phyloP scores from a whole-genome alignment of 1,284 basidiomycete species.

The Sphaerobolus stellatus region DNA sequence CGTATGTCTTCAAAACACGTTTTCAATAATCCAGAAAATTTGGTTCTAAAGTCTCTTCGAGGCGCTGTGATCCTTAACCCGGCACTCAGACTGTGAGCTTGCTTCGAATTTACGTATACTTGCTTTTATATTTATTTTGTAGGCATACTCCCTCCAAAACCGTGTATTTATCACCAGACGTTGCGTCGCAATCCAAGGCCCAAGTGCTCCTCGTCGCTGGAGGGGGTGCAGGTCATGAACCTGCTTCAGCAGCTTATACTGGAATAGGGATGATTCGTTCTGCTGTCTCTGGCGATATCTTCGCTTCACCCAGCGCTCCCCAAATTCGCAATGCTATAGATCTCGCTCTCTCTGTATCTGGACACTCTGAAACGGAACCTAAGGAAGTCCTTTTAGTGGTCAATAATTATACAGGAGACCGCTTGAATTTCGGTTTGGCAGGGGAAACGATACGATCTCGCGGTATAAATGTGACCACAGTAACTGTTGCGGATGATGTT shows the following conservation, averaged over 20 bases:
- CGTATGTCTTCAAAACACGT: slow-evolving; percentile 44
- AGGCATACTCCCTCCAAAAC: slow-evolving; percentile 41
- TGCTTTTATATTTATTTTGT: not conserved
- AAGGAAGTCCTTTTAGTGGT: slow-evolving; percentile 41
- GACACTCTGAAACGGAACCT: slow-evolving; percentile 8
- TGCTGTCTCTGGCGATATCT: slow-evolving; percentile 64
- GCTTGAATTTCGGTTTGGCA: slow-evolving; percentile 70
- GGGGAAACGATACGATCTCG: slow-evolving; percentile 53
- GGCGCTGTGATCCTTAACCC: slow-evolving; percentile 56
- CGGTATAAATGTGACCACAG: slow-evolving; percentile 45
- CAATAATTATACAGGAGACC: slow-evolving; percentile 58
- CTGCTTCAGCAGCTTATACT: slow-evolving; percentile 60
- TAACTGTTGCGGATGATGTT: slow-evolving; percentile 70
- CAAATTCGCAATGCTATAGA: slow-evolving; percentile 56
- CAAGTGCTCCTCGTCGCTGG: slow-evolving; percentile 60
- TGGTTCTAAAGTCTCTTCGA: slow-evolving; percentile 55
- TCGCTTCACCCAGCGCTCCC: slow-evolving; percentile 62
- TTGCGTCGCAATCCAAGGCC: slow-evolving; percentile 31
- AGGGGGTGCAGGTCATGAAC: slow-evolving; percentile 71
- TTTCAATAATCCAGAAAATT: slow-evolving; percentile 46
- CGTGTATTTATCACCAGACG: slow-evolving; percentile 27
- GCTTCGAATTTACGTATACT: slow-evolving; percentile 2
- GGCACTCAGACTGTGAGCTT: slow-evolving; percentile 45
- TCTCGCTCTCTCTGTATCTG: slow-evolving; percentile 36
- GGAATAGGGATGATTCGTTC: slow-evolving; percentile 59